phyloP scores from a whole-genome alignment of 2,329 filamentous ascomycete species.

The Tolypocladium sp. region DNA sequence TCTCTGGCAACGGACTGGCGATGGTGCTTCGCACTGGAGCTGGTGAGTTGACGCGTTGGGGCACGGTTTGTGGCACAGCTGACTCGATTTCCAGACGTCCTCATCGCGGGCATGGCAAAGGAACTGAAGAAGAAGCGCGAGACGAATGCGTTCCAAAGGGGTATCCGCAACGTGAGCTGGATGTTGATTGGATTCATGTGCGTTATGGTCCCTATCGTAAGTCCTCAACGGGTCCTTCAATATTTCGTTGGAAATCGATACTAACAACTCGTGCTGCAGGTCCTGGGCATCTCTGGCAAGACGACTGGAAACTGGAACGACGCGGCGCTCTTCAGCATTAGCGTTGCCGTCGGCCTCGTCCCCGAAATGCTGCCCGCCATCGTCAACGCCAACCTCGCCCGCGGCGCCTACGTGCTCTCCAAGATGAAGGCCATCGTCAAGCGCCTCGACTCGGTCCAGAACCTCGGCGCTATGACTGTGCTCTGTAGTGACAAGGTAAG shows the following conservation, averaged over 20 bases:
- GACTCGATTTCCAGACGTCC: constrained; percentile 5
- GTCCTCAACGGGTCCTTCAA: too few relatives aligned
- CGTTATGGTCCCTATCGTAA: constrained; percentile 18
- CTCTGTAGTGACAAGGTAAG: constrained; percentile 19
- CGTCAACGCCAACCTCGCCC: constrained; percentile 18
- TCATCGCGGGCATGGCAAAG: constrained; percentile 16
- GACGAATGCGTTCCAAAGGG: constrained; percentile 16
- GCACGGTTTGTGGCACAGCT: too few relatives aligned
- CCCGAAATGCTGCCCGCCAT: constrained; percentile 20
- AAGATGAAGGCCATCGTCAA: constrained; percentile 25
- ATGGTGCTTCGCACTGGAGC: constrained; percentile 14
- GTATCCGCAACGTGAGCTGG: constrained; percentile 17
- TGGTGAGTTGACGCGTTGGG: too few relatives aligned
- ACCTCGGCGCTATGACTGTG: constrained; percentile 18
- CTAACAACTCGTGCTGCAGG: constrained; percentile 3
- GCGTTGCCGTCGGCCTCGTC: constrained; percentile 17
- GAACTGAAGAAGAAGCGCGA: constrained; percentile 12
- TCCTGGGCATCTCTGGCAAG: constrained; percentile 13
- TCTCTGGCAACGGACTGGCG: constrained; percentile 14
- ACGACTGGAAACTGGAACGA: constrained; percentile 15
- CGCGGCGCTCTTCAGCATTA: constrained; percentile 18
- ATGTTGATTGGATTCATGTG: constrained; percentile 19
- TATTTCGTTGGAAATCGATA: too few relatives aligned
- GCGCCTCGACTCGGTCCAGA: constrained; percentile 20
- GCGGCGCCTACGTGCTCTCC: constrained; percentile 14